Conservation (phyloP, 2,329 filamentous ascomycete genomes). For the Colletotrichum tofieldiae region DNA sequence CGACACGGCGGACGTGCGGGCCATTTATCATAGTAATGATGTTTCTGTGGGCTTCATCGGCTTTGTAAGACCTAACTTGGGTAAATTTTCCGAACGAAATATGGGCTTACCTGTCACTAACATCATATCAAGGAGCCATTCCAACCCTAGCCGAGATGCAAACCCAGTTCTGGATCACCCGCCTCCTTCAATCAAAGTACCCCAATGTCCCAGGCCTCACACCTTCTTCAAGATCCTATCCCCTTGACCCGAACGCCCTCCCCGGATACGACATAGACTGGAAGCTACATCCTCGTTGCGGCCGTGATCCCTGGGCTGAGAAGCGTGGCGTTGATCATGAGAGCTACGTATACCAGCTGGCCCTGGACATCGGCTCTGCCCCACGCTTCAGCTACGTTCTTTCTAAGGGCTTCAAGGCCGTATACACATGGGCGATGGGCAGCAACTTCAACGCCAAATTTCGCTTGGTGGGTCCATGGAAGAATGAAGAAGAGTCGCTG, state of each 20-base stretch:
- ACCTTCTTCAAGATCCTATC: not conserved
- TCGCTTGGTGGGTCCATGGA: slow-evolving; percentile 61
- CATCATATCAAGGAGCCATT: slow-evolving; percentile 53
- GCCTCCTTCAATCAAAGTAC: slow-evolving; percentile 51
- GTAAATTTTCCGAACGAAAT: slow-evolving; percentile 39
- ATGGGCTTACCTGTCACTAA: not conserved
- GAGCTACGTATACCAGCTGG: slow-evolving; percentile 65
- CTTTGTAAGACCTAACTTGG: slow-evolving; percentile 62
- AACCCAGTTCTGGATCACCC: slow-evolving; percentile 63
- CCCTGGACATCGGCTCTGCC: slow-evolving; percentile 62
- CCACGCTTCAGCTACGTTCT: slow-evolving; percentile 55
- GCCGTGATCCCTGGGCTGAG: slow-evolving; percentile 52
- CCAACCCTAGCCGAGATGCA: slow-evolving; percentile 66
- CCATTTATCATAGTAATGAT: slow-evolving; percentile 63
- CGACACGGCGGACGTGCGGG: slow-evolving; percentile 65
- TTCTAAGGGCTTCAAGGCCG: slow-evolving; percentile 47
- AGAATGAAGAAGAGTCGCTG: slow-evolving; percentile 53
- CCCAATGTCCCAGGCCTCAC: slow-evolving; percentile 22
- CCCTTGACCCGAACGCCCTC: slow-evolving; percentile 47
- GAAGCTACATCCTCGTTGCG: slow-evolving; percentile 53
- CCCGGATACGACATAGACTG: slow-evolving; percentile 58
- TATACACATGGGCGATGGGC: slow-evolving; percentile 63
- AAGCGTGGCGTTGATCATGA: slow-evolving; percentile 65
- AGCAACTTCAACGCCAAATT: slow-evolving; percentile 67
- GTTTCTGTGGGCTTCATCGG: slow-evolving; percentile 62